Percentiles rank a stretch among this genome's conserved stretches.
phyloP scores from a whole-genome alignment of 2,329 filamentous ascomycete genomes.

The Aspergillus sp. region DNA sequence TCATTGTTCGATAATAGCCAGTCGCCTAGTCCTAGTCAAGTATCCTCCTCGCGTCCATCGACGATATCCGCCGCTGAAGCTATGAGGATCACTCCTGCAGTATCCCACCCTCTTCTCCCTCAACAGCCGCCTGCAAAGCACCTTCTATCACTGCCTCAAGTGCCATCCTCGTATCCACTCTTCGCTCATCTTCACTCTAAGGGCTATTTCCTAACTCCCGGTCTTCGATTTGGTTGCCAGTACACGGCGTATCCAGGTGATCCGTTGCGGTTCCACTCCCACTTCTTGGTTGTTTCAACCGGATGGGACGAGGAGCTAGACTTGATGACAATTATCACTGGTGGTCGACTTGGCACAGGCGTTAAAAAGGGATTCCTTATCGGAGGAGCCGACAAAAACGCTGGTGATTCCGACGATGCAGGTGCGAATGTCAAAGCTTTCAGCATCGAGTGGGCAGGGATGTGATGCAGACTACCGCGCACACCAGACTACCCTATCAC shows the following conservation, averaged over 20 bases:
- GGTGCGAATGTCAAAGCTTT: constrained; percentile 63
- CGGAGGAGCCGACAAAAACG: constrained; percentile 61
- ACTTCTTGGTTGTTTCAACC: constrained; percentile 82
- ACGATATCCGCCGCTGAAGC: constrained; percentile 18
- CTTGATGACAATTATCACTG: constrained; percentile 80
- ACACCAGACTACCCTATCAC: neutral
- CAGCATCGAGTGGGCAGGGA: constrained; percentile 90
- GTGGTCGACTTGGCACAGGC: constrained; percentile 83
- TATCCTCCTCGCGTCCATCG: constrained; percentile 17
- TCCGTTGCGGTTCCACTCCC: constrained; percentile 89
- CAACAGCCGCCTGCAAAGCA: constrained; percentile 27
- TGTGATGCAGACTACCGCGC: constrained; percentile 55
- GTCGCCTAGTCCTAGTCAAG: constrained; percentile 4
- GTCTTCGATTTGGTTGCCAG: constrained; percentile 88
- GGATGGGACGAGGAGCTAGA: constrained; percentile 87
- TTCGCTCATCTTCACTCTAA: constrained; percentile 76
- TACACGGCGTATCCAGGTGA: constrained; percentile 96
- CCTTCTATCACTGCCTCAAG: constrained; percentile 32
- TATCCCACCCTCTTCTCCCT: constrained; percentile 49
- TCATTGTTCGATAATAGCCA: constrained; percentile 26
- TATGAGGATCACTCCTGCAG: constrained; percentile 50
- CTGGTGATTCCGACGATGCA: constrained; percentile 35
- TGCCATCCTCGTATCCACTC: constrained; percentile 64
- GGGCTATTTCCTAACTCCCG: constrained; percentile 86
- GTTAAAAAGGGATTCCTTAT: constrained; percentile 96